Evolutionary conservation across 495 filamentous ascomycete genomes (phyloP), one percentile per base, ranked within the genome.

Genomic region (Lepraria neglecta): DNA sequence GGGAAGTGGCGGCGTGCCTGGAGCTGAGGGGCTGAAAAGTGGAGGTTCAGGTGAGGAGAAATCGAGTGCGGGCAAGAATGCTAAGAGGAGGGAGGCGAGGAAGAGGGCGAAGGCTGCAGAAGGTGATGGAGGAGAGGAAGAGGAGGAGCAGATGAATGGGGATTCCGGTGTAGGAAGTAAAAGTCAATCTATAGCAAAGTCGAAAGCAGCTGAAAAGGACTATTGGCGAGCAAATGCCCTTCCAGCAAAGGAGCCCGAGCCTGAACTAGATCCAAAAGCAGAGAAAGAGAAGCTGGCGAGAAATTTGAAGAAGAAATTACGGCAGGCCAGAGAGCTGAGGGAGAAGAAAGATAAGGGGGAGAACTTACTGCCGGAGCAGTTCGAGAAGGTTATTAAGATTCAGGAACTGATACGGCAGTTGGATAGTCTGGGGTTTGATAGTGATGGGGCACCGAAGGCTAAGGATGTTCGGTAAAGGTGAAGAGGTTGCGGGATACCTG

Each of bases 381-480:
- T 97, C 57, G 92, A 91, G 62, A 99, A 99, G 76, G 87, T 99
- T 50, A 94, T 95, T 69, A 95, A 92, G 73, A 95, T 99, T 69
- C 88, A 90, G 55, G 94, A 97, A 74, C 79, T 99, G 21, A 86
- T 96, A 56, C 80, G 91, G 38, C 91, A 97, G 71, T 79, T 99
- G 31, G 90, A 96, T 65, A 78, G 78, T 7, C 76, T 99, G 33
- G 95, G 94, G 0, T 91, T 97, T 61, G 89, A 96, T 71, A 71
- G 74, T 27, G 79, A 87, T 56, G 84, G 82, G 1, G 52, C 77
- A 75, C 68, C 81, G 80, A 68, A 43, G 51, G 53, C 52, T 47
- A 38, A 55, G 10, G 51, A 66, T 50, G 38, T 46, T 27, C 44
- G 38, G 27, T 56, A 21, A 61, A 42, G n/a, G 24, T 24, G 21